Evolutionary conservation across 345 rosid genomes (phyloP).

Genomic region (Eucalyptus caleyi): DNA sequence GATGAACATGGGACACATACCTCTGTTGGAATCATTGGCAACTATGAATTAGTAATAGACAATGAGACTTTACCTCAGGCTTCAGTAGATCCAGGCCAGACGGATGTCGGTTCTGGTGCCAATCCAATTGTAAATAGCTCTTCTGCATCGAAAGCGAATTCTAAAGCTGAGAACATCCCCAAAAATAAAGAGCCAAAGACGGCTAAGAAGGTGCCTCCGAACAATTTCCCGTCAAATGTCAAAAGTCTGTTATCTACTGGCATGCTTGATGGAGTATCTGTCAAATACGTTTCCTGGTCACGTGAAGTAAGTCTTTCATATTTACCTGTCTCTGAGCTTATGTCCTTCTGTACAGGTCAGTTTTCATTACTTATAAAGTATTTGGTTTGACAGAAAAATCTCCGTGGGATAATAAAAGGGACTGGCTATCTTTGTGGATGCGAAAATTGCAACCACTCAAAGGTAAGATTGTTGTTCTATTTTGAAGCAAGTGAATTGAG

Average conservation of each 20-base stretch:
- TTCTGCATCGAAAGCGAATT: not conserved
- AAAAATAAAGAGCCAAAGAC: conserved; percentile 28
- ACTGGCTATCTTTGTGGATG: conserved; percentile 53
- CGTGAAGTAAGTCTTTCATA: conserved; percentile 28
- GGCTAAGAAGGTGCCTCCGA: conserved; percentile 28
- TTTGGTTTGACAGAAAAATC: conserved; percentile 24
- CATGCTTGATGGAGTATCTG: conserved; percentile 54
- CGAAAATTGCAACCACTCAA: conserved; percentile 32
- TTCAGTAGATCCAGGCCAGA: conserved; percentile 15
- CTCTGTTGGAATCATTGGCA: conserved; percentile 12
- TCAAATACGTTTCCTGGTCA: conserved; percentile 61
- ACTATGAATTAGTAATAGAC: conserved; percentile 22
- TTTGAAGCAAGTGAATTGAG: not conserved
- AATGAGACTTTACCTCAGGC: conserved; percentile 15
- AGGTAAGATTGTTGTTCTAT: conserved; percentile 9
- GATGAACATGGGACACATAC: conserved; percentile 28
- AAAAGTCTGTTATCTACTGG: conserved; percentile 64
- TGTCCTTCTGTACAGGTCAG: not conserved
- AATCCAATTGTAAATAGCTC: conserved; percentile 7
- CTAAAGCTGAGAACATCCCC: conserved; percentile 4
- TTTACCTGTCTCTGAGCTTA: not conserved
- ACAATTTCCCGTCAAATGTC: conserved; percentile 59
- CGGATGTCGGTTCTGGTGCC: conserved; percentile 4
- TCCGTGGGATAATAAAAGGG: conserved; percentile 35
- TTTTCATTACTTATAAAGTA: not conserved